A percentile compares a stretch with the other conserved stretches of the same genome.
These are phyloP conservation scores for Cercospora sp. DNA, from an alignment of 2,329 filamentous ascomycete genomes.

Conservation along the genomic window DNA sequence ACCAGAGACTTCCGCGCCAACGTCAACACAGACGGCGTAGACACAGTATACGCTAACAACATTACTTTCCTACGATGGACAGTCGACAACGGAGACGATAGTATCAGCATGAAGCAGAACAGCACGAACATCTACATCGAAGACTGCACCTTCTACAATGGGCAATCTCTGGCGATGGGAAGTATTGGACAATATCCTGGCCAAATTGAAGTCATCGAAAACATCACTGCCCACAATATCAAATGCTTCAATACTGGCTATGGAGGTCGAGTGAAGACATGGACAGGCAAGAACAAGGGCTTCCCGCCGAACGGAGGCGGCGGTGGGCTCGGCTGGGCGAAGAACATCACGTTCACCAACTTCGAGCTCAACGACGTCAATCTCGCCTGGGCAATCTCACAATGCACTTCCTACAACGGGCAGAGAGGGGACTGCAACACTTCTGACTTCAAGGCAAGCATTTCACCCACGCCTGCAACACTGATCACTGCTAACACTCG, in stretches of 20 bases:
- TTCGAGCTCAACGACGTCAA: slow-evolving; percentile 31
- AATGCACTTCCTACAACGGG: slow-evolving; percentile 33
- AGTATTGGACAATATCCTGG: slow-evolving; percentile 58
- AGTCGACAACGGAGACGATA: slow-evolving; percentile 56
- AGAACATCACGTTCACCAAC: slow-evolving; percentile 43
- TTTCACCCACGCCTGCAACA: neutral
- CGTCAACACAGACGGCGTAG: slow-evolving; percentile 51
- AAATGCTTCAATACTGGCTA: slow-evolving; percentile 20
- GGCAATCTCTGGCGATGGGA: slow-evolving; percentile 57
- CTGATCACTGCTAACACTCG: neutral
- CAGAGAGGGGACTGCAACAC: slow-evolving; percentile 31
- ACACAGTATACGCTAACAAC: slow-evolving; percentile 56
- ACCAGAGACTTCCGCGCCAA: slow-evolving; percentile 9
- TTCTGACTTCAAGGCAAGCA: slow-evolving; percentile 39
- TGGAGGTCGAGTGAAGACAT: slow-evolving; percentile 53
- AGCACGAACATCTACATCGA: slow-evolving; percentile 55
- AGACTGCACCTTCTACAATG: slow-evolving; percentile 53
- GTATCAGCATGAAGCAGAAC: slow-evolving; percentile 57
- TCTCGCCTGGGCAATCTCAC: slow-evolving; percentile 33
- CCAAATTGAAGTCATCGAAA: slow-evolving; percentile 52
- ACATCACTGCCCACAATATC: slow-evolving; percentile 52
- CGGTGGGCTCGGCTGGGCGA: slow-evolving; percentile 52
- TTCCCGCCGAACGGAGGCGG: slow-evolving; percentile 61
- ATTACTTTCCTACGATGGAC: slow-evolving; percentile 56
- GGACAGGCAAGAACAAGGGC: slow-evolving; percentile 52